Base-by-base conservation (phyloP, 176 grass and related monocot species). In the Canna indica region DNA sequence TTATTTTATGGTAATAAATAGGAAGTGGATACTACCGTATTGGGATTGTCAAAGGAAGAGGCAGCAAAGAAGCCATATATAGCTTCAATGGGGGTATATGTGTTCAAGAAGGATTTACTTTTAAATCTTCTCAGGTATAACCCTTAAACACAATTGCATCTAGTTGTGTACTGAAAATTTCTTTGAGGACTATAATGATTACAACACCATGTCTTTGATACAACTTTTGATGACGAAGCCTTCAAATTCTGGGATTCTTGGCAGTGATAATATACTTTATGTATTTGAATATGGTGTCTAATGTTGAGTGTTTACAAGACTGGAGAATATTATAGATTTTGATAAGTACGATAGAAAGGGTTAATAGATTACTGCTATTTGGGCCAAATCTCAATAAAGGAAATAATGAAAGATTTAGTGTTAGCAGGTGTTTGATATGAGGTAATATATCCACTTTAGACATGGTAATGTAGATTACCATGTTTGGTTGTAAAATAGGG, bases 61-160 rank as follows among this genome's bases (percentile, higher is more conserved):
- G 93, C 88, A 74, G 65, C 83, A 81, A 70, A 87, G 72, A 97
- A 97, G 79, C 82, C 86, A 39, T 97, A 85, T 62, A 96, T 96
- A 85, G 92, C 92, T 33, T 96, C 92, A 60, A 91, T 96, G 88
- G 86, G 88, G 14, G 78, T 96, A 4, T 91, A 96, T 34, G 31
- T 91, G 48, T 91, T 91, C 78, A 91, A 91, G 75, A 96, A 96
- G 77, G 85, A 91, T 10, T 75, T 91, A 80, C 86, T 96, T 74
- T 71, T 96, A 67, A 91, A 96, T 73, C 85, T 96, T 88, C 62
- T 96, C 50, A 96, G 92, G 92, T 96, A 91, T 50, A 68, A 30
- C 28, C 58, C 81, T 73, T 76, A 30, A 79, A 79, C 60, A 47
- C 53, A 70, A 14, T 75, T 66, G 35, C 63, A 66, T 66, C 20